phyloP scores from a whole-genome alignment of 306 rosid genomes.

The Albizia julibrissin region DNA sequence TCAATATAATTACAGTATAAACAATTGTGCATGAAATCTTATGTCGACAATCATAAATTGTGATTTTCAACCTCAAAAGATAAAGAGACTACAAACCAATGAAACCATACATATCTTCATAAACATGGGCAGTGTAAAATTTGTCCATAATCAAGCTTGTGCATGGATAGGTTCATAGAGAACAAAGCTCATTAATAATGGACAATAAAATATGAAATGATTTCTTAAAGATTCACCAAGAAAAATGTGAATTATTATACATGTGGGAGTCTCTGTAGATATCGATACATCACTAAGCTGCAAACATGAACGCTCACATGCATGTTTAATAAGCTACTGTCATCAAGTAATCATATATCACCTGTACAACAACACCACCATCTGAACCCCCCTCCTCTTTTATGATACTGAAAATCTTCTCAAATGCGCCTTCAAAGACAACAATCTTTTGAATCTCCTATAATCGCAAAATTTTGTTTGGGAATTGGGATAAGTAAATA shows the following conservation, averaged over 20 bases:
- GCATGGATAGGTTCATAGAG: background rate
- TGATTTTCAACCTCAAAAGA: background rate
- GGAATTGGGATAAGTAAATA: conserved; percentile 21
- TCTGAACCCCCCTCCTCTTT: conserved; percentile 95
- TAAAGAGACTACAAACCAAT: background rate
- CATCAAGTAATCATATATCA: conserved; percentile 36
- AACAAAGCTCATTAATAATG: background rate
- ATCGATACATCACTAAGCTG: background rate
- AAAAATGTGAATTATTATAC: background rate
- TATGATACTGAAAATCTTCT: conserved; percentile 88
- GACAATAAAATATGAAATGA: conserved; percentile 19
- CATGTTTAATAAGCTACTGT: conserved; percentile 2
- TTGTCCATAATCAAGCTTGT: background rate
- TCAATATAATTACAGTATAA: conserved; percentile 12
- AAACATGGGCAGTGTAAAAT: background rate
- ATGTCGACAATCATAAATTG: background rate
- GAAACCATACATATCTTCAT: background rate
- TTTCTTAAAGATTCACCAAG: conserved; percentile 1
- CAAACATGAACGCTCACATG: background rate
- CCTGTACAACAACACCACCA: conserved; percentile 99
- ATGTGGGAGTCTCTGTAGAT: background rate
- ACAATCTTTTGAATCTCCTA: conserved; percentile 98
- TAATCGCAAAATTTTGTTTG: conserved; percentile 40
- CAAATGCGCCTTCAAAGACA: conserved; percentile 97
- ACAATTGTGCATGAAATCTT: background rate